Conservation (phyloP, 2,329 filamentous ascomycete genomes). For the Cadophora gregata region DNA sequence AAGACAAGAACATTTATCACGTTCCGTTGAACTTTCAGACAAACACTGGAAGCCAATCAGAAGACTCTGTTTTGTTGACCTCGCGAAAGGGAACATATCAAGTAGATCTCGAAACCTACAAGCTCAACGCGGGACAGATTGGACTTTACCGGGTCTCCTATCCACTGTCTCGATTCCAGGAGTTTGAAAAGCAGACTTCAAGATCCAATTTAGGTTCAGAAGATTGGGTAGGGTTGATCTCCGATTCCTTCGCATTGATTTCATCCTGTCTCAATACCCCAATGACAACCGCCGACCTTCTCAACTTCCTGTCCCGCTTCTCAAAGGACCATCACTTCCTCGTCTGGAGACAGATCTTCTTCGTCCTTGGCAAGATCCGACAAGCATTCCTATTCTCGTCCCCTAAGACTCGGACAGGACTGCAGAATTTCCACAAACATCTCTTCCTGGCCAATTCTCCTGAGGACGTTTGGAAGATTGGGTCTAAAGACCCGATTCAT, state of each 20-base stretch:
- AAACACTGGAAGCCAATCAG: constrained; percentile 55
- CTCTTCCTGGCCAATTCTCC: constrained; percentile 2
- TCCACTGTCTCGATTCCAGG: constrained; percentile 64
- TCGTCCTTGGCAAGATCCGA: constrained; percentile 17
- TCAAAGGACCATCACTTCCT: constrained; percentile 21
- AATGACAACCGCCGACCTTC: constrained; percentile 21
- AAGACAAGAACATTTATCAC: constrained; percentile 69
- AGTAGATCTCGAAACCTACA: constrained; percentile 65
- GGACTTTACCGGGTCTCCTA: constrained; percentile 73
- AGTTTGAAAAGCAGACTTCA: constrained; percentile 61
- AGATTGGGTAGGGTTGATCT: constrained; percentile 73
- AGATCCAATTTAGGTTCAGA: constrained; percentile 66
- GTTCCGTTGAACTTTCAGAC: constrained; percentile 69
- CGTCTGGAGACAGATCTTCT: constrained; percentile 28
- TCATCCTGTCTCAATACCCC: constrained; percentile 2
- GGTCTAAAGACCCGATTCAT: constrained; percentile 15
- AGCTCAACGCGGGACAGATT: constrained; percentile 73
- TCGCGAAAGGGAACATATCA: constrained; percentile 60
- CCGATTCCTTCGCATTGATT: constrained; percentile 69
- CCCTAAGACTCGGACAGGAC: background rate
- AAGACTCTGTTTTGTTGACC: constrained; percentile 6
- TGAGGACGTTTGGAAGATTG: constrained; percentile 23
- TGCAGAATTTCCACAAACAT: constrained; percentile 21
- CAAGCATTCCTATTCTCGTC: constrained; percentile 26
- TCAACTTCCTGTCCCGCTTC: constrained; percentile 19